A percentile compares a stretch with the other conserved stretches of the same genome.
Conservation (phyloP, 495 filamentous ascomycete genomes). For the Staphylotrichum longicolle region DNA sequence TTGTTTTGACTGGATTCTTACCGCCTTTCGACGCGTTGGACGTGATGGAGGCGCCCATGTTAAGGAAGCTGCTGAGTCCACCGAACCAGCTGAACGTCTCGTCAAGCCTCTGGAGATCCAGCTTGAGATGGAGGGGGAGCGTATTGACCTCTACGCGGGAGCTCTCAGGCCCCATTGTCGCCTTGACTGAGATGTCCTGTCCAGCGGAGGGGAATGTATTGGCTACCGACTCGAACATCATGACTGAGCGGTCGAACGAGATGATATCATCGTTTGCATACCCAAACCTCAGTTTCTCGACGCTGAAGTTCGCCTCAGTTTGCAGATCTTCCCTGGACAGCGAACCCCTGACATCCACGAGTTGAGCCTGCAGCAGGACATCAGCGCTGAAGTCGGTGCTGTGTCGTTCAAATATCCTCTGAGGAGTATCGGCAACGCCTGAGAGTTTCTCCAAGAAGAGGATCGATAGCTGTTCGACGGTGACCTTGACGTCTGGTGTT, state of each 20-base stretch:
- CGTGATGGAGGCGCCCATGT: slow-evolving; percentile 78
- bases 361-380: slow-evolving; percentile 49
- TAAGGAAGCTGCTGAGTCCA: slow-evolving; percentile 87
- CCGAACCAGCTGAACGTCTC: slow-evolving; percentile 87
- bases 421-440: slow-evolving; percentile 43
- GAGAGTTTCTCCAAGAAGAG: slow-evolving; percentile 65
- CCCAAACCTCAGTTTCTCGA: slow-evolving; percentile 70
- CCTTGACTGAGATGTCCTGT: slow-evolving; percentile 63
- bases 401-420: slow-evolving; percentile 36
- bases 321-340: slow-evolving; percentile 33
- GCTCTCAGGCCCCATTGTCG: slow-evolving; percentile 50
- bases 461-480: slow-evolving; percentile 54
- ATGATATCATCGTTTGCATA: slow-evolving; percentile 71
- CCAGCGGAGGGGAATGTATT: slow-evolving; percentile 57
- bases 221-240: slow-evolving; percentile 69
- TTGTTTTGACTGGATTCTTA: slow-evolving; percentile 38
- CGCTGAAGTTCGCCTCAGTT: slow-evolving; percentile 44
- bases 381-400: slow-evolving; percentile 40
- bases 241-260: slow-evolving; percentile 64
- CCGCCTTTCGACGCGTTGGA: slow-evolving; percentile 61
- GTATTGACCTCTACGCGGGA: slow-evolving; percentile 73
- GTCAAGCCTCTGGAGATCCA: slow-evolving; percentile 80
- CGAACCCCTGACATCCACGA: slow-evolving; percentile 46
- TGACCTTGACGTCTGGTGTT: slow-evolving; percentile 49
- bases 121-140: slow-evolving; percentile 68